Percentiles rank a stretch among this genome's conserved stretches.
Conservation (phyloP, 768 basidiomycete genomes). For the Boletus sensibilis region DNA sequence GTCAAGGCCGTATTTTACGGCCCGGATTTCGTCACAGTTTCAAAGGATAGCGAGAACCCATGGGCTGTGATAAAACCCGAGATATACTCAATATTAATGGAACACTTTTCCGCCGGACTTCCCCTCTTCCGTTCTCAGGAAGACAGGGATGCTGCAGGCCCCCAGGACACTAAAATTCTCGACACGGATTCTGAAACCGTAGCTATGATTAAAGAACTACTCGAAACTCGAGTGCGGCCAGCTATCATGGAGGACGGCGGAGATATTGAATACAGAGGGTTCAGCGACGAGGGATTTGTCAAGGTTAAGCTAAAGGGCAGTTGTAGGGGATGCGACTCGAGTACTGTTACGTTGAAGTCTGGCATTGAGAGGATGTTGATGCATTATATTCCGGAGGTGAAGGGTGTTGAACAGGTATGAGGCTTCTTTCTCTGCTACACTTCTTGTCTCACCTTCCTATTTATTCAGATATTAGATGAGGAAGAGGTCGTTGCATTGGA, state of each 20-base stretch:
- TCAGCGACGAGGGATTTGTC: constrained; percentile 81
- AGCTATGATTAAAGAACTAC: constrained; percentile 97
- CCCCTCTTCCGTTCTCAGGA: constrained; percentile 83
- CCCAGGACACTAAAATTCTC: constrained; percentile 89
- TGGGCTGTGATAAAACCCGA: constrained; percentile 97
- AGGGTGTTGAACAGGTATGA: constrained; percentile 81
- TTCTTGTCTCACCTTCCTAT: constrained; percentile 7
- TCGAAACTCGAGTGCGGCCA: constrained; percentile 93
- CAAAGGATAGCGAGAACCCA: constrained; percentile 79
- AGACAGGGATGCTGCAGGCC: constrained; percentile 77
- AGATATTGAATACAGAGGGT: constrained; percentile 94
- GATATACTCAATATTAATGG: constrained; percentile 95
- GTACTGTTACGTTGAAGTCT: constrained; percentile 91
- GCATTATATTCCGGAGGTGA: constrained; percentile 98
- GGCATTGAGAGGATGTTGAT: constrained; percentile 99
- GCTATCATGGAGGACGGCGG: constrained; percentile 99
- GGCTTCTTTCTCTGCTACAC: background rate
- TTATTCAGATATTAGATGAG: constrained; percentile 73
- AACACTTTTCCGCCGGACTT: constrained; percentile 91
- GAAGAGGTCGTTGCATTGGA: constrained; percentile 85
- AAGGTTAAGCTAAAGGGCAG: constrained; percentile 93
- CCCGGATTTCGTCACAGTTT: constrained; percentile 96
- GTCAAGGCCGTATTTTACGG: constrained; percentile 90
- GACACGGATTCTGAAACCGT: constrained; percentile 96
- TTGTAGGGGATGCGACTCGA: constrained; percentile 92